Evolutionary conservation across 306 rosid genomes (phyloP), one percentile per base, ranked within the genome.

Genomic region (Macrotyloma uniflorum): DNA sequence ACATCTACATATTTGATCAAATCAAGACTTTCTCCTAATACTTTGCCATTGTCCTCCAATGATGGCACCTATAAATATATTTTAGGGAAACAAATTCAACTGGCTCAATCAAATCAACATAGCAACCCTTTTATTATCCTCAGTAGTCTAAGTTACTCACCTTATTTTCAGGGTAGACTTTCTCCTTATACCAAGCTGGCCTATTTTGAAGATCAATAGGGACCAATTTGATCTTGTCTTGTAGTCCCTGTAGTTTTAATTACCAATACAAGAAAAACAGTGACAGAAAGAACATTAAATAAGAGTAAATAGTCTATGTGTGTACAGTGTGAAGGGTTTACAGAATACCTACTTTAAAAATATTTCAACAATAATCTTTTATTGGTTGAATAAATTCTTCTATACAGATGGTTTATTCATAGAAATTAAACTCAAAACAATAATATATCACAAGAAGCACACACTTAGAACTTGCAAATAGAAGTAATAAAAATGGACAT

Each of bases 131-230:
- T 14, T 11, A 36, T 23, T 10, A 47, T 15, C 50, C 8, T 55
- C 26, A 11, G 1, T 54, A 14, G 14, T 1, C n/a, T 28, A 51
- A 59, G 28, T 66, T 45, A 71, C 74, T 61, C 24, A 90, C 96
- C 88, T 93, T 91, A 64, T 92, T 94, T 76, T 55, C 82, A 58
- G 94, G 87, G 79, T 94, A 88, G 24, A 94, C 88, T 63, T 91
- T 94, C 80, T 94, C 98, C 87, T 90, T 91, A 72, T 91, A 94
- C 98, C 97, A 94, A 70, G 87, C 84, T 63, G 97, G 98, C 87
- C 96, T 91, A 74, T 86, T 42, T 32, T 18, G 70, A 51, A 94
- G 97, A 73, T 88, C 46, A 1, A 91, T 62, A 23, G 96, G 87
- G 53, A 91, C 94, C 83, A 91, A 70, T 59, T 91, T 76, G 63